Evolutionary conservation across 2,329 filamentous ascomycete species (phyloP).

Genomic region (Tolypocladium album): DNA sequence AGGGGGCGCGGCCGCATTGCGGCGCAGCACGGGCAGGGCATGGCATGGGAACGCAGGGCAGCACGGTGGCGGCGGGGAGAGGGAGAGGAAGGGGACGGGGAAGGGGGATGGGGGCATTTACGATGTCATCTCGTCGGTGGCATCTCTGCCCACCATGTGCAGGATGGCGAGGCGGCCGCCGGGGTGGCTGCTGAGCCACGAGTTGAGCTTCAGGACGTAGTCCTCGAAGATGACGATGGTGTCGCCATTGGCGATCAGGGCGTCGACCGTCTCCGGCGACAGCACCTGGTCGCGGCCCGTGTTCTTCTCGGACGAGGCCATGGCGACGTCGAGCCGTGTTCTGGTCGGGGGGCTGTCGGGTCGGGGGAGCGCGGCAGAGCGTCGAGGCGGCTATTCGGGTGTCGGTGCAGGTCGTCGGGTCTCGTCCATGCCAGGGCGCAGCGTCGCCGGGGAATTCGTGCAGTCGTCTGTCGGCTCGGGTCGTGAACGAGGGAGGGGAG

Average conservation of each 20-base stretch:
- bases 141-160: conserved; percentile 91
- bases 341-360: background rate
- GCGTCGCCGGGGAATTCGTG: background rate
- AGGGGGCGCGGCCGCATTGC: no score
- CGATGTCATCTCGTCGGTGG: conserved; percentile 88
- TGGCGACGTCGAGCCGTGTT: background rate
- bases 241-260: conserved; percentile 70
- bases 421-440: background rate
- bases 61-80: background rate
- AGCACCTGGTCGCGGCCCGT: conserved; percentile 19
- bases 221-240: conserved; percentile 73
- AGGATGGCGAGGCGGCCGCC: conserved; percentile 83
- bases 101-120: conserved; percentile 31
- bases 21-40: background rate
- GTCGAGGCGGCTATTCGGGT: background rate
- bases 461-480: no score
- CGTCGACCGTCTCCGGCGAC: conserved; percentile 40
- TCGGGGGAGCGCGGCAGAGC: background rate
- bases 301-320: background rate
- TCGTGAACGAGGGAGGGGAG: background rate
- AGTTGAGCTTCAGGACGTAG: conserved; percentile 75
- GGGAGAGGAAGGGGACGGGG: no score
- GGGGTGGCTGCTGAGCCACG: conserved; percentile 83
- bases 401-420: background rate
- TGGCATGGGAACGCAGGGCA: conserved; percentile 29